Evolutionary conservation across 2,329 filamentous ascomycete species (phyloP), one percentile per base, ranked within the genome.

Genomic region (Canariomyces notabilis): DNA sequence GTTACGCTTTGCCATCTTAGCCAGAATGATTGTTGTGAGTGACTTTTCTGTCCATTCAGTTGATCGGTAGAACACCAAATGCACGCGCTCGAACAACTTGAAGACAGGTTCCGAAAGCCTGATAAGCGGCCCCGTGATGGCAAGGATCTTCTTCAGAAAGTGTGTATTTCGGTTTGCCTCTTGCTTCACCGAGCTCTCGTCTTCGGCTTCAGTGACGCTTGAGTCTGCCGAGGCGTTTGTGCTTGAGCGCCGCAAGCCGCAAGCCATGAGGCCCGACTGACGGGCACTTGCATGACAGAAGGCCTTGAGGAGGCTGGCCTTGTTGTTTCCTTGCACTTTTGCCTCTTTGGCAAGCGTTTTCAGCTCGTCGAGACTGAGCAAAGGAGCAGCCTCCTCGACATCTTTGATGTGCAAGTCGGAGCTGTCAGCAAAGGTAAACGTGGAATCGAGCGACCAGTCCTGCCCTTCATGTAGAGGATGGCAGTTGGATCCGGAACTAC

Each of bases 1-100:
- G 61, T 90, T 93, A 29, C 88, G 78, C 35, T 82, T 79, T 2
- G 90, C 87, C 47, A 95, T 95, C 53, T 91, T 90, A 6, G 93
- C 88, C 5, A 98, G 75, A 36, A 98, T 95, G 44, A 97, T 91
- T 0, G 90, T 91, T 1, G 89, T 97, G 12, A 98, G 71, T 1
- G 91, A 96, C 64, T 95, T 97, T 59, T 97, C 91, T 0, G 90
- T 95, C 93, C 93, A 98, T 63, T 95, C 87, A 0, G 89, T 94
- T 8, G 90, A 96, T 48, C 91, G 79, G 64, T 97, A 97, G 64
- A 96, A 98, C 21, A 98, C 89, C 2, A 98, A 71, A 67, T 97
- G 93, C 1, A 97, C 89, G 20, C 93, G 80, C 64, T 96, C 89
- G 59, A 98, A 98, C 0, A 98, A 76, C 58, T 83, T 88, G 52